Conservation (phyloP, 768 basidiomycete genomes). For the Coprinopsis sp. region DNA sequence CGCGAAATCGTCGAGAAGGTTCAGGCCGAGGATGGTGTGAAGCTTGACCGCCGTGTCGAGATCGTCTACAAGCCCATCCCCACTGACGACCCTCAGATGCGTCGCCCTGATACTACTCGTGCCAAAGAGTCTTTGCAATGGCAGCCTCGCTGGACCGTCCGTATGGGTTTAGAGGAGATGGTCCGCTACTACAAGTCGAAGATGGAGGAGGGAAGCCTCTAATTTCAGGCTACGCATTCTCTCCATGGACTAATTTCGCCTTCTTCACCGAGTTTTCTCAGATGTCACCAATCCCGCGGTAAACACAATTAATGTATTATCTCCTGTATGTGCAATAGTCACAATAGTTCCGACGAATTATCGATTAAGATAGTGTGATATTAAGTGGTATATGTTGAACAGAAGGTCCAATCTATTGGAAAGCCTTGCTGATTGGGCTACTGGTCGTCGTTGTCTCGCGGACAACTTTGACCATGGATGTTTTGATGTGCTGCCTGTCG, state of each 20-base stretch:
- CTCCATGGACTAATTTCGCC: no score
- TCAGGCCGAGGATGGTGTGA: constrained; percentile 73
- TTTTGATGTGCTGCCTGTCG: constrained; percentile 49
- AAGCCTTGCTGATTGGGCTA: no score
- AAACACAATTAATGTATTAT: no score
- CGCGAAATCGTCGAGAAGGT: constrained; percentile 91
- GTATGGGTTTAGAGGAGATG: constrained; percentile 95
- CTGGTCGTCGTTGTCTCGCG: constrained; percentile 21
- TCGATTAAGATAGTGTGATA: no score
- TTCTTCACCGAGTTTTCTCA: no score
- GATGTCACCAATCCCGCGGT: no score
- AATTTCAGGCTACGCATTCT: no score
- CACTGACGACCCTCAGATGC: constrained; percentile 90
- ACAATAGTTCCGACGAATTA: no score
- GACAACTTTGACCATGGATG: constrained; percentile 51
- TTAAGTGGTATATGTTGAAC: no score
- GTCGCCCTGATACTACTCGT: constrained; percentile 87
- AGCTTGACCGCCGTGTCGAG: constrained; percentile 46
- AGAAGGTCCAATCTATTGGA: no score
- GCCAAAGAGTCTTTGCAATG: constrained; percentile 82
- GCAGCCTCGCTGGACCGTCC: constrained; percentile 91
- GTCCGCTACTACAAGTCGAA: constrained; percentile 88
- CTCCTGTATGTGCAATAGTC: no score
- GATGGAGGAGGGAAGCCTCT: constrained; percentile 80
- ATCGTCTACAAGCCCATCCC: constrained; percentile 81